Evolutionary conservation across 192 early-diverging fungal genomes (phyloP).

Genomic region (Dissophora globulifera): DNA sequence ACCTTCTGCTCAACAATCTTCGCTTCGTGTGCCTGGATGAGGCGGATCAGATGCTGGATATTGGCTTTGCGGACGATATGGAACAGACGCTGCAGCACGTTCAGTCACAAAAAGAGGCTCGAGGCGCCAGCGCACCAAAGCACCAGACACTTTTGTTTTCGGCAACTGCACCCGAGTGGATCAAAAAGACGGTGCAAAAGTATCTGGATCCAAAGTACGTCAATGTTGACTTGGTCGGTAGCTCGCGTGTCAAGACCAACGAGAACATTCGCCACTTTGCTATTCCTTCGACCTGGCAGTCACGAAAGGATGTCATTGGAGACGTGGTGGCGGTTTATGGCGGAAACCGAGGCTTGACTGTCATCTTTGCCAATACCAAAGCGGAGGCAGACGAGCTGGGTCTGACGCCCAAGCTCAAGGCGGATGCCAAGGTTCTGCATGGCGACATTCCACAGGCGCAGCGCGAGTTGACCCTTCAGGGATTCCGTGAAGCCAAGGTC

Average conservation of each 20-base stretch:
- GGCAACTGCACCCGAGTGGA: constrained; percentile 86
- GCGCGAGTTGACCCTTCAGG: constrained; percentile 82
- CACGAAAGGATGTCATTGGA: constrained; percentile 89
- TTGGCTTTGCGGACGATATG: constrained; percentile 88
- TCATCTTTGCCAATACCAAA: constrained; percentile 97
- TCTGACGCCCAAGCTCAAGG: constrained; percentile 77
- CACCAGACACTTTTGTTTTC: constrained; percentile 85
- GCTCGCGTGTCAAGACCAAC: constrained; percentile 89
- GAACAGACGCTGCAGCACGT: constrained; percentile 79
- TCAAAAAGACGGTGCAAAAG: constrained; percentile 69
- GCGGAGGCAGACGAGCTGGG: constrained; percentile 85
- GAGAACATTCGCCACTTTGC: constrained; percentile 87
- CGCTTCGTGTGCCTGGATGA: constrained; percentile 79
- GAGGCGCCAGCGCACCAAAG: constrained; percentile 38
- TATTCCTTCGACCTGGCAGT: constrained; percentile 88
- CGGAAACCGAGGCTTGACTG: constrained; percentile 76
- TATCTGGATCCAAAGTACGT: constrained; percentile 70
- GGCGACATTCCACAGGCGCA: constrained; percentile 86
- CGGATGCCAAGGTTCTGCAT: constrained; percentile 83
- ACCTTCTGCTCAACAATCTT: constrained; percentile 73
- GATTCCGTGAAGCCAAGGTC: constrained; percentile 88
- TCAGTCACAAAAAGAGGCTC: constrained; percentile 77
- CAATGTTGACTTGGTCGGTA: constrained; percentile 85
- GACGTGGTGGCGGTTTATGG: constrained; percentile 96
- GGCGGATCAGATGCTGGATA: constrained; percentile 85